Evolutionary conservation across 1,284 basidiomycete species (phyloP).

Genomic region (Cryptococcus maquisensis): DNA sequence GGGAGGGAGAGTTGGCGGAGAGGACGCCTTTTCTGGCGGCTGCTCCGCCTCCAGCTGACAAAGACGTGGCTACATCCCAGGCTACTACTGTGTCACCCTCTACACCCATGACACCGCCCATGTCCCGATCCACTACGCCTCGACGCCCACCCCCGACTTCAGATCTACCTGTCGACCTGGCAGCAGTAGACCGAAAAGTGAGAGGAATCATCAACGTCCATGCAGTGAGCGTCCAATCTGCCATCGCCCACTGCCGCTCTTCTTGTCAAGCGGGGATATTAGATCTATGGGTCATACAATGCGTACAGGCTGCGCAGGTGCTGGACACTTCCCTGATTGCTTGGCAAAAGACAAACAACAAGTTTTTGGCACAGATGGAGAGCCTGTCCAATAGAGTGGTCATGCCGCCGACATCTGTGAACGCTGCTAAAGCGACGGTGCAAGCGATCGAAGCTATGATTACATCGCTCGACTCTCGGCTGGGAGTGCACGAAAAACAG

Average conservation of each 20-base stretch:
- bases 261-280: neutral
- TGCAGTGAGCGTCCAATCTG: conserved; percentile 55
- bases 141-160: neutral
- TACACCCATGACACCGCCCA: conserved; percentile 22
- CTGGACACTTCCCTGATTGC: neutral
- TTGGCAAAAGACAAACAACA: neutral
- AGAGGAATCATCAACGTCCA: conserved; percentile 66
- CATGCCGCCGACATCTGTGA: neutral
- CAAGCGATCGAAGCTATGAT: neutral
- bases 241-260: neutral
- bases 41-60: neutral
- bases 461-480: no score
- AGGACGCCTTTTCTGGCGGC: conserved; percentile 11
- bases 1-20: conserved; percentile 9
- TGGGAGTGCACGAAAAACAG: neutral
- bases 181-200: conserved; percentile 61
- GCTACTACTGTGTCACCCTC: conserved; percentile 2
- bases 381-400: neutral
- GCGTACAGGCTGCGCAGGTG: neutral
- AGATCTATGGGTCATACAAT: conserved; percentile 1
- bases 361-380: neutral
- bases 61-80: neutral
- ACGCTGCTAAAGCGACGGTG: neutral
- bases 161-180: conserved; percentile 53
- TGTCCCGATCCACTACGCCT: neutral